Base-by-base conservation (phyloP, 345 rosid species). In the Carallia brachiata region DNA sequence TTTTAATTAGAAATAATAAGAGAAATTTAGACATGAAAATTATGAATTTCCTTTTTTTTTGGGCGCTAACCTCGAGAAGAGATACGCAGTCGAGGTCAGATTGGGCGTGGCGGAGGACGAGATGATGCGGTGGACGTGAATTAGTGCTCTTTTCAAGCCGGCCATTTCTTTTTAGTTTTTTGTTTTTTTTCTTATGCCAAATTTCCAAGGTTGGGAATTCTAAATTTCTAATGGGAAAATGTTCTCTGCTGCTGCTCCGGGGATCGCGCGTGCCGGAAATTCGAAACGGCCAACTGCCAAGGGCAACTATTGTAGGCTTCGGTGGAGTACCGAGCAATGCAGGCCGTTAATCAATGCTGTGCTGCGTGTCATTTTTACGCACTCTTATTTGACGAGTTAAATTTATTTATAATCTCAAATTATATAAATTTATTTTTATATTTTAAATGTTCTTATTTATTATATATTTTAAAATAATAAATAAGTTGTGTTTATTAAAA, bases 91-190 rank as follows among this genome's bases (percentile, higher is more conserved):
- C 15, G 74, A 59, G 59, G 62, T 69, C 19, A 70, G 84, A 61
- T 40, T 61, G 69, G 66, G 0, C 7, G 78, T 23, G 69, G 79
- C 55, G 68, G 85, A 74, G 65, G 75, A 70, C 52, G 63, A 64
- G 69, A 91, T 55, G 78, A 87, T 63, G 8, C 92, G 80, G 63
- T 67, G 80, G 70, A 37, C 79, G 74, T 79, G 72, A 6, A 78
- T 59, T 47, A 87, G 55, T 39, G 84, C 83, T 78, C 81, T 83
- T 70, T 89, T 72, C 40, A 84, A 74, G 77, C 61, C 71, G 50
- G 84, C 70, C 80, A 68, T 77, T 50, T 52, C 1, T 65, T 52
- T 27, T 55, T 47, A 7, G 19, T 67, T 1, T 16, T 18, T 8
- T 18, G 0, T 37, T 55, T 44, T 40, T 12, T 44, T 44, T 40